phyloP scores from a whole-genome alignment of 768 basidiomycete species.

The Suillus americanus region DNA sequence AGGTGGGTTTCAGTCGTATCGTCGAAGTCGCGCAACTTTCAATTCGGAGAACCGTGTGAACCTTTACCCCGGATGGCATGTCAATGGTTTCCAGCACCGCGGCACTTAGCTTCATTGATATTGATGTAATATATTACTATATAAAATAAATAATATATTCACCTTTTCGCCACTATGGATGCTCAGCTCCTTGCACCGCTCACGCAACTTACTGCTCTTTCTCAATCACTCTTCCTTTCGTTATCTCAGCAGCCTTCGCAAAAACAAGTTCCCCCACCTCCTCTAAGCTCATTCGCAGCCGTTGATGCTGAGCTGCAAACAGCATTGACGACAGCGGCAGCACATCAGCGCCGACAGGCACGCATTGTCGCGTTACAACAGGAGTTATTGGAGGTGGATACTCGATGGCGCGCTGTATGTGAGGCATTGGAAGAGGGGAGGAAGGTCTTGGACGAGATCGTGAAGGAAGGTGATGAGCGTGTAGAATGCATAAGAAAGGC shows the following conservation, averaged over 20 bases:
- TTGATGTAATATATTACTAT: background rate
- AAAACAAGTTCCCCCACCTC: conserved; percentile 58
- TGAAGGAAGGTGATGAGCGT: conserved; percentile 75
- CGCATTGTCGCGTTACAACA: conserved; percentile 69
- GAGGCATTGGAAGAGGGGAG: conserved; percentile 64
- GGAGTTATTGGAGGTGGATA: conserved; percentile 69
- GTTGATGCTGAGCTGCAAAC: conserved; percentile 57
- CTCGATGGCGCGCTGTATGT: conserved; percentile 68
- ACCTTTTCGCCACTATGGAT: conserved; percentile 35
- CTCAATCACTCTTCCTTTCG: conserved; percentile 65
- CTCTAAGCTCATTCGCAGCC: conserved; percentile 47
- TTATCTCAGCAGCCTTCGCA: conserved; percentile 55
- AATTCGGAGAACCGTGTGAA: background rate
- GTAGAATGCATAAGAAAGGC: conserved; percentile 70
- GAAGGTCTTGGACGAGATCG: conserved; percentile 64
- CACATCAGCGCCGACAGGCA: conserved; percentile 75
- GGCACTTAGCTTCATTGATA: background rate
- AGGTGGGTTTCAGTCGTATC: background rate
- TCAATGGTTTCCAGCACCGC: background rate
- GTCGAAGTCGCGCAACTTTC: background rate
- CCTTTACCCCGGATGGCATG: background rate
- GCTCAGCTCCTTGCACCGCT: conserved; percentile 57
- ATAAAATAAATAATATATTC: background rate
- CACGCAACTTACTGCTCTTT: conserved; percentile 61
- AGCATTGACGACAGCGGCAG: conserved; percentile 62